Percentiles rank a stretch among this genome's conserved stretches.
Evolutionary conservation across 352 stramenopile species (phyloP).

Genomic region (Globisporangium splendens): DNA sequence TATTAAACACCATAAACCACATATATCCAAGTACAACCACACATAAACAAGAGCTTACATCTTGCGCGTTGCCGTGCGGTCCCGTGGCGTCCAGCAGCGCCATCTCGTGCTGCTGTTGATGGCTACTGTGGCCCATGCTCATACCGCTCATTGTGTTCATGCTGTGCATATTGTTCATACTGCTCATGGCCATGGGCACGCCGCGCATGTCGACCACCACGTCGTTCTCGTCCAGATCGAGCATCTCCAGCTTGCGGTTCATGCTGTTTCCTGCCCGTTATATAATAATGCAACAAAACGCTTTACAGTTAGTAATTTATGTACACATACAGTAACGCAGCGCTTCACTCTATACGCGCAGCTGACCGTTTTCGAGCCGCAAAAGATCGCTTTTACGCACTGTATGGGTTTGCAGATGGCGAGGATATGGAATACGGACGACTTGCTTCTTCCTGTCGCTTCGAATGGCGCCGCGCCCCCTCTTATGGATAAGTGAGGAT

Average conservation of each 20-base stretch:
- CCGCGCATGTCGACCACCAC: constrained; percentile 27
- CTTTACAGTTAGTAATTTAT: not conserved
- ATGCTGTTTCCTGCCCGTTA: constrained; percentile 20
- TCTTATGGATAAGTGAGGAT: constrained; percentile 7
- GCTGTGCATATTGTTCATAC: no score
- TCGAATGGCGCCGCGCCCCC: not conserved
- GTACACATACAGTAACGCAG: not conserved
- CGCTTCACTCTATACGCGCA: not conserved
- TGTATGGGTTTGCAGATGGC: not conserved
- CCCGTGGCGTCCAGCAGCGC: constrained; percentile 3
- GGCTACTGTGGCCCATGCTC: not conserved
- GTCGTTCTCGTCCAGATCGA: constrained; percentile 35
- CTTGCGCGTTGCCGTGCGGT: not conserved
- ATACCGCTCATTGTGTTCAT: not conserved
- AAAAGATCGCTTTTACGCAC: not conserved
- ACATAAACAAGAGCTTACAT: constrained; percentile 1
- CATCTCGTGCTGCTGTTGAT: not conserved
- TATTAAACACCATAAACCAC: not conserved
- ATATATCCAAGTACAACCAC: not conserved
- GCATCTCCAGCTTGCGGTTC: constrained; percentile 75
- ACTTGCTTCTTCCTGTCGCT: not conserved
- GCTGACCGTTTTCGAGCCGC: not conserved
- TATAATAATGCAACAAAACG: constrained; percentile 22
- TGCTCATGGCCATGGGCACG: not conserved
- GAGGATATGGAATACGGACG: not conserved